Percentiles rank a stretch among this genome's conserved stretches.
Evolutionary conservation across 2,329 filamentous ascomycete species (phyloP).

Genomic region (Tympanopsis confertula): DNA sequence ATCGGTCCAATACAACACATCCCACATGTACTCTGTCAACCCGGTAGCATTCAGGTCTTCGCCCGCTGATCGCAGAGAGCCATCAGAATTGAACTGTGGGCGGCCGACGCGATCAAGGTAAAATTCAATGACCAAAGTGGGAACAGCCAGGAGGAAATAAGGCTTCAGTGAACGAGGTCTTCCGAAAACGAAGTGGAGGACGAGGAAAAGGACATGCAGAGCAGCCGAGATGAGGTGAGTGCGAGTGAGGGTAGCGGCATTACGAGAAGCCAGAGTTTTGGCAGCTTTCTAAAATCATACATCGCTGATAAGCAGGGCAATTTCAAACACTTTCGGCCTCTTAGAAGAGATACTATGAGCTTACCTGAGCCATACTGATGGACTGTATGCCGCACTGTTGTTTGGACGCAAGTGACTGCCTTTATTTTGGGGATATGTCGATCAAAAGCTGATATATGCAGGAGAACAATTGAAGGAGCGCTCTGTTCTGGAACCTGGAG

Average conservation of each 20-base stretch:
- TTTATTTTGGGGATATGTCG: no score
- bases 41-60: constrained; percentile 56
- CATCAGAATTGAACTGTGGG: constrained; percentile 32
- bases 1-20: constrained; percentile 60
- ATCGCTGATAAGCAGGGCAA: no score
- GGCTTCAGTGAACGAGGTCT: constrained; percentile 24
- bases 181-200: constrained; percentile 42
- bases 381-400: no score
- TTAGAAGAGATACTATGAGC: no score
- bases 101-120: constrained; percentile 52
- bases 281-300: constrained; percentile 13
- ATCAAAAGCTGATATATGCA: no score
- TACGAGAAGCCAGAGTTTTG: constrained; percentile 44
- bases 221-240: constrained; percentile 44
- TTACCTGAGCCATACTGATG: no score
- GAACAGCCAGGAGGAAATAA: constrained; percentile 41
- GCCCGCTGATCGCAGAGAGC: constrained; percentile 35
- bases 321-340: no score
- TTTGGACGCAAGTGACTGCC: no score
- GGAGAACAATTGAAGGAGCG: no score
- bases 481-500: no score
- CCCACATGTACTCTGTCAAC: constrained; percentile 62
- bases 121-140: constrained; percentile 46
- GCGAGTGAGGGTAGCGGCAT: constrained; percentile 42
- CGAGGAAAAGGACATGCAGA: constrained; percentile 40